phyloP scores from a whole-genome alignment of 176 grass and related monocot genomes.

The Triticum aestivum region DNA sequence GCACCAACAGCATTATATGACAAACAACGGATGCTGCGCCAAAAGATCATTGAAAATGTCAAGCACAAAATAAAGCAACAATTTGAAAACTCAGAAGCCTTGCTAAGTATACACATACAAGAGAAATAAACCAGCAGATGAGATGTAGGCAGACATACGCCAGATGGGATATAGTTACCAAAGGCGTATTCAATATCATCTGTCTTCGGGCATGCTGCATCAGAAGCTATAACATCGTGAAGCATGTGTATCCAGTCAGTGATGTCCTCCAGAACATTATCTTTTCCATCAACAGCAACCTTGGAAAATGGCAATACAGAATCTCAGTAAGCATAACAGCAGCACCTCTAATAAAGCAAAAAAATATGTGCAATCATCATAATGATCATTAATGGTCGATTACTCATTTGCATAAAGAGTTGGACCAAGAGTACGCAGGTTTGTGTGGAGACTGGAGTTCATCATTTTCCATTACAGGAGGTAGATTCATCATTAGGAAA shows the following conservation, averaged over 20 bases:
- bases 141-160: not conserved
- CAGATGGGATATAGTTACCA: not conserved
- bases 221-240: no score
- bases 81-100: slow-evolving; percentile 2
- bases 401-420: not conserved
- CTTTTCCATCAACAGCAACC: no score
- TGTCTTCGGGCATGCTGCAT: no score
- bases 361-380: no score
- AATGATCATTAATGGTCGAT: not conserved
- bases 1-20: not conserved
- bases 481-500: not conserved
- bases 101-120: not conserved
- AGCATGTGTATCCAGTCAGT: no score
- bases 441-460: not conserved
- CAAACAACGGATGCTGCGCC: not conserved
- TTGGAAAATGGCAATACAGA: no score
- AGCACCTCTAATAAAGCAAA: no score
- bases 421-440: not conserved
- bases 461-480: no score
- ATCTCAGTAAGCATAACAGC: no score
- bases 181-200: no score
- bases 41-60: not conserved
- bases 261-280: no score
- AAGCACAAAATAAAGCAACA: not conserved
- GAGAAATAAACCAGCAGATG: slow-evolving; percentile 42